Evolutionary conservation across 164 flowering plant species (phyloP), one percentile per base, ranked within the genome.

Genomic region (Vitis rotundifolia): DNA sequence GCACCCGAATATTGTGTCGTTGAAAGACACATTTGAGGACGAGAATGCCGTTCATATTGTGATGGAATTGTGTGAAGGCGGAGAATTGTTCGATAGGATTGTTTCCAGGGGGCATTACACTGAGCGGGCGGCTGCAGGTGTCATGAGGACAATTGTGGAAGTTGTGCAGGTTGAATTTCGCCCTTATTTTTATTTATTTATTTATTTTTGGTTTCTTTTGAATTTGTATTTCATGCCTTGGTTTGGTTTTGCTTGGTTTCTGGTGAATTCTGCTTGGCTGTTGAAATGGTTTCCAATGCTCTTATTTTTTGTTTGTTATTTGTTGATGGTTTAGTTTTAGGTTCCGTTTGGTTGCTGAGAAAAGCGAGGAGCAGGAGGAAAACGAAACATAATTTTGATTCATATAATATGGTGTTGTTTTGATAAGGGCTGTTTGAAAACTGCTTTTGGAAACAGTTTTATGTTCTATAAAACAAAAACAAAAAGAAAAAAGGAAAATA

Each of bases 101-200:
- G 87, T 83, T 50, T 84, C 90, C 0, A 76, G 87, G 37, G 89
- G 90, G 9, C 89, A 82, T 73, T 86, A 84, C 81, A 86, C 89
- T 2, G 89, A 86, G 62, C 63, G 90, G 4, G 90, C 90, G 0
- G 88, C 90, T 61, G 88, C 85, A 0, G 75, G 19, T 19, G 86
- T 86, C 22, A 79, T 77, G 68, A 31, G 72, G 67, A 86, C 89
- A 1, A 80, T 86, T 74, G 87, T 86, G 10, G 85, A 86, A 77
- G 86, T 86, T 77, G 85, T 86, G 50, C 84, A 79, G 89, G 89
- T 86, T 26, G 9, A 37, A 18, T 56, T 66, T 37, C 22, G 0
- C 14, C 47, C 9, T 48, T 3, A 37, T 54, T 48, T 14, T 37
- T 22, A 22, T 22, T 22, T 22, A 22, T 19, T 22, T 22, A 22